Evolutionary conservation across 768 basidiomycete species (phyloP), one percentile per base, ranked within the genome.

Genomic region (Chalciporus sphaerocephalus): DNA sequence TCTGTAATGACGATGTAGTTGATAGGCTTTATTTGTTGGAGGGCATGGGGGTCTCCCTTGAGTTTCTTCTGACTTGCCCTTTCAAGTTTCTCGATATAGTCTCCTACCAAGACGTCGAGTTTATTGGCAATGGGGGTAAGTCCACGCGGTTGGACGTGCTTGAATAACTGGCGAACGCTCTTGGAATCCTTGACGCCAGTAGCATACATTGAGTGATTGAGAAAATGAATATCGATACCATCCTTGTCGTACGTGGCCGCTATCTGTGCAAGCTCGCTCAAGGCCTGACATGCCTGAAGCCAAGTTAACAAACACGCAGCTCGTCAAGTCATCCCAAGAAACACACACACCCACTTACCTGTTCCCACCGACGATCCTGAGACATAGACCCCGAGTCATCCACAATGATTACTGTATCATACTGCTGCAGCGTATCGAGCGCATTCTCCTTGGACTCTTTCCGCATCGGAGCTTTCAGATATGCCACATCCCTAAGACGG

Each of bases 1-100:
- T 85, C 83, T 0, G 82, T 85, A 28, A 85, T 69, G 21, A 85
- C 63, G 10, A 85, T 72, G 38, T 72, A 74, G 51, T 83, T 84
- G 18, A 80, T 59, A 0, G 77, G 78, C 51, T 80, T 83, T 12
- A 80, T 69, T 25, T 54, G 52, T 42, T 65, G 58, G 41, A 67
- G 42, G 1, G 59, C 54, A 5, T 32, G 33, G 6, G 15, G 5
- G 20, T 64, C 57, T 9, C 64, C 65, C 6, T 42, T 58, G 6
- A 52, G 51, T 13, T 53, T 55, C 37, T 23, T 48, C 23, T 43
- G 50, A 27, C 63, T 57, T 2, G 69, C 74, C 7, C 38, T 18
- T 38, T 73, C 68, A 8, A 69, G 61, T 23, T 49, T 54, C 15
- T 56, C 55, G 30, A 71, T 33, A 44, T 77, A 78, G 6, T 65